Conservation (phyloP, 495 filamentous ascomycete species). For the Aspergillus taichungensis region DNA sequence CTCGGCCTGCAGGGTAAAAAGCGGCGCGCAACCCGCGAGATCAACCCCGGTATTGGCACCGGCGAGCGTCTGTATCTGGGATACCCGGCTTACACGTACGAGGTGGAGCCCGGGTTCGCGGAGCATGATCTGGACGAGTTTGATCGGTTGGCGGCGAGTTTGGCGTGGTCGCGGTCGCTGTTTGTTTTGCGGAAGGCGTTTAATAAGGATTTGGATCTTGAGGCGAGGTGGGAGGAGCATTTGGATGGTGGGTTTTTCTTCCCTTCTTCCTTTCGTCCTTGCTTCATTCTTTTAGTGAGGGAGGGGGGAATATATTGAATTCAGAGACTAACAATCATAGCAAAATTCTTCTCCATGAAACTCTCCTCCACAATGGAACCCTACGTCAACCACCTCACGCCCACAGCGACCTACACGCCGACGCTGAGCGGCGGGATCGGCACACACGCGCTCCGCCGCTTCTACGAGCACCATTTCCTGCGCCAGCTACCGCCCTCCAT, state of each 20-base stretch:
- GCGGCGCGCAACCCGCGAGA: slow-evolving; percentile 33
- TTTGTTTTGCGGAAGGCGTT: slow-evolving; percentile 46
- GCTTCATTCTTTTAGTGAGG: background rate
- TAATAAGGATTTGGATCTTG: slow-evolving; percentile 48
- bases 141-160: slow-evolving; percentile 39
- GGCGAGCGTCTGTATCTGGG: slow-evolving; percentile 36
- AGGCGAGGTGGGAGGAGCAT: slow-evolving; percentile 51
- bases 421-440: slow-evolving; percentile 70
- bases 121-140: slow-evolving; percentile 44
- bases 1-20: slow-evolving; percentile 57
- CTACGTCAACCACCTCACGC: slow-evolving; percentile 40
- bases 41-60: slow-evolving; percentile 46
- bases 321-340: slow-evolving; percentile 13
- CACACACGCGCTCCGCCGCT: slow-evolving; percentile 51
- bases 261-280: background rate
- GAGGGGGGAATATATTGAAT: too few relatives aligned
- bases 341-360: slow-evolving; percentile 39
- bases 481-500: slow-evolving; percentile 59
- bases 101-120: slow-evolving; percentile 47
- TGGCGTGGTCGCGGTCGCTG: slow-evolving; percentile 51
- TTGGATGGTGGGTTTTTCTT: slow-evolving; percentile 36
- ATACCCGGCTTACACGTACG: slow-evolving; percentile 41
- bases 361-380: slow-evolving; percentile 42
- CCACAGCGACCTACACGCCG: slow-evolving; percentile 48
- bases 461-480: slow-evolving; percentile 71